phyloP scores from a whole-genome alignment of 1,284 basidiomycete species.

The Chalciporus piperatoides region DNA sequence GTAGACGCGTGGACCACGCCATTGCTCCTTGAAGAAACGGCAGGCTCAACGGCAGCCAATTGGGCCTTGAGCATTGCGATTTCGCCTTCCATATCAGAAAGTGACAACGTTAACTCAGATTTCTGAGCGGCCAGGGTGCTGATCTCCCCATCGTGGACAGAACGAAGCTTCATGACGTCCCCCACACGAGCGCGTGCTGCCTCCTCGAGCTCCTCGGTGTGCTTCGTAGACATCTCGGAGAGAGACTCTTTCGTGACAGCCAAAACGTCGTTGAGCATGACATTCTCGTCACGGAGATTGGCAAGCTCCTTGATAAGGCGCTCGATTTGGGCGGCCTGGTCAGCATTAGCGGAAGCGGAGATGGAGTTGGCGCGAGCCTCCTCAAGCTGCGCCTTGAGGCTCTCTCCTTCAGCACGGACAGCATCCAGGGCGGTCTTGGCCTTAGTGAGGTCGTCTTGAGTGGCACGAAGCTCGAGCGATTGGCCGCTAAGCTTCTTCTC shows the following conservation, averaged over 20 bases:
- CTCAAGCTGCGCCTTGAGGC: slow-evolving; percentile 58
- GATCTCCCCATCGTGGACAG: slow-evolving; percentile 57
- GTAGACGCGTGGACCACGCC: slow-evolving; percentile 43
- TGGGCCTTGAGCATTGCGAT: slow-evolving; percentile 59
- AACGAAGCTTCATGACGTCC: slow-evolving; percentile 60
- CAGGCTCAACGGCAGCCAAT: slow-evolving; percentile 44
- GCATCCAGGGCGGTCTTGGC: slow-evolving; percentile 57
- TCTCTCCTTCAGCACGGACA: slow-evolving; percentile 51
- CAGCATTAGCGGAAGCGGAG: slow-evolving; percentile 40
- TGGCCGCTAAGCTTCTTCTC: slow-evolving; percentile 64
- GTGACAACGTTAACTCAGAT: slow-evolving; percentile 52
- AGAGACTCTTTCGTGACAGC: slow-evolving; percentile 67
- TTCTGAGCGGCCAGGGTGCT: slow-evolving; percentile 52
- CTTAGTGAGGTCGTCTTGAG: slow-evolving; percentile 75
- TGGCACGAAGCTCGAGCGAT: slow-evolving; percentile 72
- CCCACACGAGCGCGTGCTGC: slow-evolving; percentile 64
- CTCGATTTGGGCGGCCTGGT: slow-evolving; percentile 52
- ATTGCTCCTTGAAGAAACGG: slow-evolving; percentile 52
- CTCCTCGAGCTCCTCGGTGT: slow-evolving; percentile 67
- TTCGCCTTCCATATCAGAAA: slow-evolving; percentile 74
- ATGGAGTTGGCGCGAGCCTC: slow-evolving; percentile 45
- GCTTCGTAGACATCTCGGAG: slow-evolving; percentile 62
- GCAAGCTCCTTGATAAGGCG: slow-evolving; percentile 57
- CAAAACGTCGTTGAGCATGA: slow-evolving; percentile 57
- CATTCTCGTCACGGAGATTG: slow-evolving; percentile 38